Evolutionary conservation across 2,329 filamentous ascomycete species (phyloP).

Genomic region (Neophaeococcomyces mojaviensis): DNA sequence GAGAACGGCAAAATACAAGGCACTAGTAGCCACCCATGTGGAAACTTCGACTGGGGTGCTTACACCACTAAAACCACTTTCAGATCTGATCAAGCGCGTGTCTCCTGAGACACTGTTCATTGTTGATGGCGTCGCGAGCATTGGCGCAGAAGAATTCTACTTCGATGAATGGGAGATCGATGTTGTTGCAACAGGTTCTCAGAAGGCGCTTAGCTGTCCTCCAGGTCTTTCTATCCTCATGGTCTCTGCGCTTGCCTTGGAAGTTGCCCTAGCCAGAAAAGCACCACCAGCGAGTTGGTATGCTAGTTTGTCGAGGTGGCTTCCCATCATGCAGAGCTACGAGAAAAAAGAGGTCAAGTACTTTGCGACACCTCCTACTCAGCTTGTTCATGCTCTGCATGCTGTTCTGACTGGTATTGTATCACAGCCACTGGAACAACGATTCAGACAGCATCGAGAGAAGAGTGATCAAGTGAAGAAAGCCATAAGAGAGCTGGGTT

Average conservation of each 20-base stretch:
- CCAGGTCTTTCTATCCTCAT: conserved; percentile 90
- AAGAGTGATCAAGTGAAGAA: conserved; percentile 81
- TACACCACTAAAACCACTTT: conserved; percentile 76
- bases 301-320: conserved; percentile 92
- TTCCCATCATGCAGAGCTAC: conserved; percentile 98
- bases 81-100: conserved; percentile 73
- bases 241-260: conserved; percentile 79
- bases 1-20: conserved; percentile 82
- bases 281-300: conserved; percentile 84
- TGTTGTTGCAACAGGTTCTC: conserved; percentile 83
- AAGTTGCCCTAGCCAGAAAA: conserved; percentile 70
- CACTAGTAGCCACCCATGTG: conserved; percentile 89
- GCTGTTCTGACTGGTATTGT: conserved; percentile 81
- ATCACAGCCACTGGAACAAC: conserved; percentile 65
- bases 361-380: conserved; percentile 92
- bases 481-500: conserved; percentile 66
- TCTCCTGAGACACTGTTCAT: conserved; percentile 85
- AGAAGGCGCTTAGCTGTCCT: conserved; percentile 94
- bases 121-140: conserved; percentile 94
- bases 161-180: conserved; percentile 95
- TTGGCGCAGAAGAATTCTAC: conserved; percentile 87
- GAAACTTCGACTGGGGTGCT: conserved; percentile 97
- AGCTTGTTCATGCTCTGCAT: conserved; percentile 86
- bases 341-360: conserved; percentile 95
- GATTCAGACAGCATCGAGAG: conserved; percentile 72